Base-by-base conservation (phyloP, 2,329 filamentous ascomycete genomes). In the Stagonosporopsis tanaceti region DNA sequence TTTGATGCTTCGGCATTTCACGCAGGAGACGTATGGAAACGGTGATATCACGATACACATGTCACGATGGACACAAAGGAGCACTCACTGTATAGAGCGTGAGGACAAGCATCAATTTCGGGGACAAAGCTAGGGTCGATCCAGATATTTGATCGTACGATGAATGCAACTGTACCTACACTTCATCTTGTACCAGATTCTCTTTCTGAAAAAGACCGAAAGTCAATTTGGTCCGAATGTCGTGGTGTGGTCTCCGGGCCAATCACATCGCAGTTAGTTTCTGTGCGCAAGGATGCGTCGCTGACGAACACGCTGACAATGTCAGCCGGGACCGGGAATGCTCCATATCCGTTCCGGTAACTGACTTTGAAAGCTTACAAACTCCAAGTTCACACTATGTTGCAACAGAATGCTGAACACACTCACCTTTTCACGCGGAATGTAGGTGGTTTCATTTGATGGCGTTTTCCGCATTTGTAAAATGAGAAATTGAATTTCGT, bases 361-460 rank as follows among this genome's bases (percentile, higher is more conserved):
- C 39, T 55, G 34, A 50, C 40, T 17, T 28, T 11, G 8, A 14
- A 40, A 46, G 53, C 53, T 56, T 56, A 56, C 53, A 50, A 56
- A 56, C 53, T 45, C 14, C 17, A 34, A 12, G 1, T 34, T 4
- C 15, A 8, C 32, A 41, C 24, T 7, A 40, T 35, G 35, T 22
- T 9, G 45, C 39, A 50, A n/a, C 1, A n/a, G 17, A 17, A 27
- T 35, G 11, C 20, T 28, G 42, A 45, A 6, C 28, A 12, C 6
- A 27, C 6, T 24, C 17, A 6, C 2, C 20, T 44, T 45, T 4
- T 2, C 34, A 17, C 28, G 40, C 15, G 20, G 28, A 22, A 28
- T 20, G 2, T 50, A 15, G 15, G 17, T 17, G 9, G 37, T 48
- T 48, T 25, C 24, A 32, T 38, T 38, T 22, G 32, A 35, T n/a